Percentiles rank a stretch among this genome's conserved stretches.
Conservation (phyloP, 2,329 filamentous ascomycete species). For the Spiromastix sp. region DNA sequence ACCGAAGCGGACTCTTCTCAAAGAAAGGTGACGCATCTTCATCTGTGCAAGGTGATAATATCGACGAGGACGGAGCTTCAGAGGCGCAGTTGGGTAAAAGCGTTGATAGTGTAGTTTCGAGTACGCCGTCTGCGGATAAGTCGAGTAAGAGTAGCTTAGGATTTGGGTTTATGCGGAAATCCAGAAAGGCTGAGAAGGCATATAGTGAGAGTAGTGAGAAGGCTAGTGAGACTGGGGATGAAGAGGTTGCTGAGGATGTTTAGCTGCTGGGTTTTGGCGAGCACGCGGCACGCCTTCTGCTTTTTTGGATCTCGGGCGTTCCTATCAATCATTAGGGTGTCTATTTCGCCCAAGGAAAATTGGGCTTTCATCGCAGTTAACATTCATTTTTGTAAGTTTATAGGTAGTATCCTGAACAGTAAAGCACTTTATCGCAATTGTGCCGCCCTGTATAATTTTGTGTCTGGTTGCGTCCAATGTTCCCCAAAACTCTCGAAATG, state of each 20-base stretch:
- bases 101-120: constrained; percentile 31
- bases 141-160: constrained; percentile 34
- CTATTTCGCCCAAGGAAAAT: no score
- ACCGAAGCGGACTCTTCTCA: constrained; percentile 36
- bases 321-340: constrained; percentile 1
- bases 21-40: constrained; percentile 33
- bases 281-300: constrained; percentile 1
- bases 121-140: constrained; percentile 32
- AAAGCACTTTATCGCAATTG: no score
- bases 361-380: no score
- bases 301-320: background rate
- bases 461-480: no score
- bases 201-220: constrained; percentile 34
- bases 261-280: no score
- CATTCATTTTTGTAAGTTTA: no score
- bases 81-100: constrained; percentile 35
- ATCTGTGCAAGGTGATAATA: constrained; percentile 30
- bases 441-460: no score
- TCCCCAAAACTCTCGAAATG: no score
- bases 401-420: no score
- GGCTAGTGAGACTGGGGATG: constrained; percentile 34
- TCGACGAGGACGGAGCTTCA: constrained; percentile 28
- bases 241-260: constrained; percentile 27
- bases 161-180: constrained; percentile 38
- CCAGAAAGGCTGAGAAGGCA: constrained; percentile 32